phyloP scores from a whole-genome alignment of 495 filamentous ascomycete genomes.

The Aspergillus incahuasiensis region DNA sequence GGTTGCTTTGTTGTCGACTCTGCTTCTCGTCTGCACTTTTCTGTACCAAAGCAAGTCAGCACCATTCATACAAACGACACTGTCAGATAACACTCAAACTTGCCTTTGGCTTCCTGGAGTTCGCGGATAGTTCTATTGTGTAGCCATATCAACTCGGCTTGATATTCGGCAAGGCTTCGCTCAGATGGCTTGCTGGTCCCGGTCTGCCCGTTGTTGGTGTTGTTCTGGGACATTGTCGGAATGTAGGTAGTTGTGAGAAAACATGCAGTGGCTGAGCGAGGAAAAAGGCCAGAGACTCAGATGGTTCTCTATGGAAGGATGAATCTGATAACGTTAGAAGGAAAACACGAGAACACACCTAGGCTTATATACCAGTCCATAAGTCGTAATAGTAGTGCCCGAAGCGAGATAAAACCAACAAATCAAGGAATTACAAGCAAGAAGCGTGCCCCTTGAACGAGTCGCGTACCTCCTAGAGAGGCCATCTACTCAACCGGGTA shows the following conservation, averaged over 20 bases:
- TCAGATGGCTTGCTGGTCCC: neutral
- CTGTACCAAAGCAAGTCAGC: neutral
- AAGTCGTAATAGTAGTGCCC: no score
- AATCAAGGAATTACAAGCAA: neutral
- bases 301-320: no score
- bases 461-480: neutral
- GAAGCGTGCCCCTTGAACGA: neutral
- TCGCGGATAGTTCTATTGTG: constrained; percentile 17
- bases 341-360: neutral
- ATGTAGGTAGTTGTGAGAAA: no score
- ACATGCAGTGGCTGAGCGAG: no score
- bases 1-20: neutral
- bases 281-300: neutral
- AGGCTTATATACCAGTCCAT: neutral
- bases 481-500: neutral
- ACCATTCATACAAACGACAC: neutral
- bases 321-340: neutral
- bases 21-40: constrained; percentile 1
- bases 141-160: constrained; percentile 17
- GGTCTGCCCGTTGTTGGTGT: neutral
- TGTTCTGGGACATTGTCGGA: constrained; percentile 11
- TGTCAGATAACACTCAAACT: neutral
- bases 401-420: neutral
- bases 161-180: constrained; percentile 10
- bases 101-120: constrained; percentile 17